Evolutionary conservation across 2,329 filamentous ascomycete species (phyloP).

Genomic region (Exophiala mesophila): DNA sequence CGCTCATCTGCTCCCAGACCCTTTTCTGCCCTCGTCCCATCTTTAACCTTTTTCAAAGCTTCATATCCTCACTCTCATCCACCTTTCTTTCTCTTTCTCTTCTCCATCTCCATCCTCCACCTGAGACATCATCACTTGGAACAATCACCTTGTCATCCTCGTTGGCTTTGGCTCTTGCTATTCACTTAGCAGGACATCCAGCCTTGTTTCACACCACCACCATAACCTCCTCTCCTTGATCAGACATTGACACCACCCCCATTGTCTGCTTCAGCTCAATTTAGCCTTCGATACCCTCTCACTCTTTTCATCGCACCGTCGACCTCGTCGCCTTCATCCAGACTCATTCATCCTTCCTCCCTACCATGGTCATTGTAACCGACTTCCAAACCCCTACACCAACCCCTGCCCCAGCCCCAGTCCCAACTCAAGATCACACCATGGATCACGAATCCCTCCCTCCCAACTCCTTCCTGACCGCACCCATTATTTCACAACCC

Average conservation of each 20-base stretch:
- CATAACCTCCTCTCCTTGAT: neutral
- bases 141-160: too few species aligned
- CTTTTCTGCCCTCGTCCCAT: neutral
- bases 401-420: too few species aligned
- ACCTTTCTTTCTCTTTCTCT: slow-evolving; percentile 2
- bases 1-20: neutral
- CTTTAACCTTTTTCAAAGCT: neutral
- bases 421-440: too few species aligned
- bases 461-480: too few species aligned
- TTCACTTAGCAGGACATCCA: slow-evolving; percentile 19
- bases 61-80: slow-evolving; percentile 3
- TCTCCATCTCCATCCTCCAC: slow-evolving; percentile 1
- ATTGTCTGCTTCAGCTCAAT: too few species aligned
- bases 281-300: too few species aligned
- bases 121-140: too few species aligned
- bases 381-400: slow-evolving; percentile 12
- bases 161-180: slow-evolving; percentile 14
- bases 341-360: neutral
- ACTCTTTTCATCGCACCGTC: slow-evolving; percentile 34
- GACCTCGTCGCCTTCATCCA: slow-evolving; percentile 42
- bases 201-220: slow-evolving; percentile 1
- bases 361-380: slow-evolving; percentile 19
- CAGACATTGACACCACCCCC: too few species aligned
- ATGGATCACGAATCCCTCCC: too few species aligned
- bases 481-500: too few species aligned